phyloP scores from a whole-genome alignment of 345 rosid species.

The Salix dunnii region DNA sequence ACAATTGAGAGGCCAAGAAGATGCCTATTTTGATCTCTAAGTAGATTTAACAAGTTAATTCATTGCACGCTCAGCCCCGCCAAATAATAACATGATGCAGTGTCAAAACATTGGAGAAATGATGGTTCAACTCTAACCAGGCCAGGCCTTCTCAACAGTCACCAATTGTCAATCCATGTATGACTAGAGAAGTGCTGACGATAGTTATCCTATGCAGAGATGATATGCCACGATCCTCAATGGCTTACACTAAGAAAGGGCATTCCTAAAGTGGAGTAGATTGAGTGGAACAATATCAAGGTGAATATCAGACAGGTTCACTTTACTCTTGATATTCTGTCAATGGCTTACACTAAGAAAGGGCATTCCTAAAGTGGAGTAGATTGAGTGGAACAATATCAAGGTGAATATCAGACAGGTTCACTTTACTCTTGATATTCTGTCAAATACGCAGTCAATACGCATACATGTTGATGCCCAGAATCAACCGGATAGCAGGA shows the following conservation, averaged over 20 bases:
- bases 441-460: not conserved
- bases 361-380: not conserved
- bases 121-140: not conserved
- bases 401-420: not conserved
- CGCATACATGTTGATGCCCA: not conserved
- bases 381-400: not conserved
- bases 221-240: not conserved
- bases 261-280: not conserved
- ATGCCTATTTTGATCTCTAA: not conserved
- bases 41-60: not conserved
- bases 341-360: not conserved
- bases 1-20: not conserved
- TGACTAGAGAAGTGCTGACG: not conserved
- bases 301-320: not conserved
- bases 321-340: not conserved
- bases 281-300: not conserved
- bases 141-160: not conserved
- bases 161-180: not conserved
- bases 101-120: not conserved
- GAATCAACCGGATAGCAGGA: not conserved
- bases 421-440: not conserved
- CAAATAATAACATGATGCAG: not conserved
- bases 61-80: not conserved
- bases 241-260: not conserved
- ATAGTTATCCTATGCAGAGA: not conserved